A percentile compares a stretch with the other conserved stretches of the same genome.
Evolutionary conservation across 139 green algal species (phyloP).

Genomic region (Coelastrella sp.): DNA sequence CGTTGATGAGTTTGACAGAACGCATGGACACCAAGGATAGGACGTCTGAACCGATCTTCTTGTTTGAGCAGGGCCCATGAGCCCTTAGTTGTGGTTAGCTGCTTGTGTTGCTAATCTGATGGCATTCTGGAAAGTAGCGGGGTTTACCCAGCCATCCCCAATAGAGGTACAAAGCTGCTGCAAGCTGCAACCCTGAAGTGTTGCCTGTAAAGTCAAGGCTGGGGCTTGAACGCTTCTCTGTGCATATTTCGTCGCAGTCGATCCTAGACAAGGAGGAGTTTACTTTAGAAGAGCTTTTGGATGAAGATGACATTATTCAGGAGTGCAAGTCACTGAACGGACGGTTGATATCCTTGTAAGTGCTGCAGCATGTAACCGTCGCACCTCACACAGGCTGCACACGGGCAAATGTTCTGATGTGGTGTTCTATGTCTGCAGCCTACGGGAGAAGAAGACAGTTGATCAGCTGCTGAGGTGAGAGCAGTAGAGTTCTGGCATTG

Average conservation of each 20-base stretch:
- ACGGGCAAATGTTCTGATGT: no score
- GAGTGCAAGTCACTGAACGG: slow-evolving; percentile 94
- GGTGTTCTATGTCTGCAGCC: slow-evolving; percentile 51
- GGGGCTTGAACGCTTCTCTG: background rate
- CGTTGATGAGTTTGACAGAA: background rate
- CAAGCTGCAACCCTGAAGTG: background rate
- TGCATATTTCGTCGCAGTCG: slow-evolving; percentile 63
- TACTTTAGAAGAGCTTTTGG: slow-evolving; percentile 93
- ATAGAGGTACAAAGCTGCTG: slow-evolving; percentile 58
- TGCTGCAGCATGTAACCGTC: slow-evolving; percentile 17
- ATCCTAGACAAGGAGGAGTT: slow-evolving; percentile 93
- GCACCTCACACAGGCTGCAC: no score
- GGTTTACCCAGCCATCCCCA: slow-evolving; percentile 71
- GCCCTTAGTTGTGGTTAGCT: background rate
- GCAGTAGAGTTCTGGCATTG: background rate
- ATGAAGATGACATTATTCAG: slow-evolving; percentile 97
- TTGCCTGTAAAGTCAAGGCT: background rate
- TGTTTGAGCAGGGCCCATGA: slow-evolving; percentile 5
- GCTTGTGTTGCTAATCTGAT: slow-evolving; percentile 50
- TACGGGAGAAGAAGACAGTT: slow-evolving; percentile 78
- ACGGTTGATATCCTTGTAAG: slow-evolving; percentile 87
- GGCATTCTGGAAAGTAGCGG: slow-evolving; percentile 82
- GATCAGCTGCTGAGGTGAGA: slow-evolving; percentile 80
- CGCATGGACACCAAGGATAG: background rate
- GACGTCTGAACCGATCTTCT: background rate